Percentiles rank a stretch among this genome's conserved stretches.
These are phyloP conservation scores for Monosporascus sp. DNA, from an alignment of 2,329 filamentous ascomycete genomes.

Conservation along the genomic window DNA sequence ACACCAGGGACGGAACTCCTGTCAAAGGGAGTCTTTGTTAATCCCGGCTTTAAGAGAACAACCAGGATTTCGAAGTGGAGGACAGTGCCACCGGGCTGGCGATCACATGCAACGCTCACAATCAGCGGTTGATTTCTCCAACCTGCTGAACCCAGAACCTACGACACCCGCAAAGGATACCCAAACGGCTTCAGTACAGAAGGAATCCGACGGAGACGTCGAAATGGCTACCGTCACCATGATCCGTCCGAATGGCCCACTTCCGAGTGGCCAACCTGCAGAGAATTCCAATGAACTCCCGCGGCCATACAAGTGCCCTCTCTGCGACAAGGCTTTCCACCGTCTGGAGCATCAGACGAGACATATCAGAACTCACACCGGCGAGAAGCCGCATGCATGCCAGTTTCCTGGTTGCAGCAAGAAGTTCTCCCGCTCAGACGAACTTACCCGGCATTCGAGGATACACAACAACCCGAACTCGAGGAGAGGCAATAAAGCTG, in stretches of 20 bases:
- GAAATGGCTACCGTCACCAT: conserved; percentile 53
- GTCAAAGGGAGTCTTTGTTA: too few relatives aligned
- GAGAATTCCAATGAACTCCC: conserved; percentile 69
- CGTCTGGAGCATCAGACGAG: conserved; percentile 87
- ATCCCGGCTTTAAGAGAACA: not conserved
- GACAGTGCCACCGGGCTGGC: conserved; percentile 29
- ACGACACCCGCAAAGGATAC: conserved; percentile 27
- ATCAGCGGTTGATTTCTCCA: conserved; percentile 70
- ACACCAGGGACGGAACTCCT: too few relatives aligned
- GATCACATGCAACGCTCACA: conserved; percentile 72
- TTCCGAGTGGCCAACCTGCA: conserved; percentile 56
- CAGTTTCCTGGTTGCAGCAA: conserved; percentile 94
- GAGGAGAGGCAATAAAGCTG: conserved; percentile 80
- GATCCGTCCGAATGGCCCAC: conserved; percentile 57
- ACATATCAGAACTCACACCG: conserved; percentile 95
- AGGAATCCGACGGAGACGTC: conserved; percentile 30
- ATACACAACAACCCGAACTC: conserved; percentile 99
- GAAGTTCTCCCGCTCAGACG: conserved; percentile 93
- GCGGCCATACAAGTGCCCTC: conserved; percentile 94
- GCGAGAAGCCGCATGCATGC: conserved; percentile 96
- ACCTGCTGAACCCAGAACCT: conserved; percentile 63
- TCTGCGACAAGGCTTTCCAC: conserved; percentile 98
- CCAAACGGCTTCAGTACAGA: conserved; percentile 23
- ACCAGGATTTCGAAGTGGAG: conserved; percentile 9
- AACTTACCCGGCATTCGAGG: conserved; percentile 91